Evolutionary conservation across 768 basidiomycete genomes (phyloP).

Genomic region (Mycena rosella): DNA sequence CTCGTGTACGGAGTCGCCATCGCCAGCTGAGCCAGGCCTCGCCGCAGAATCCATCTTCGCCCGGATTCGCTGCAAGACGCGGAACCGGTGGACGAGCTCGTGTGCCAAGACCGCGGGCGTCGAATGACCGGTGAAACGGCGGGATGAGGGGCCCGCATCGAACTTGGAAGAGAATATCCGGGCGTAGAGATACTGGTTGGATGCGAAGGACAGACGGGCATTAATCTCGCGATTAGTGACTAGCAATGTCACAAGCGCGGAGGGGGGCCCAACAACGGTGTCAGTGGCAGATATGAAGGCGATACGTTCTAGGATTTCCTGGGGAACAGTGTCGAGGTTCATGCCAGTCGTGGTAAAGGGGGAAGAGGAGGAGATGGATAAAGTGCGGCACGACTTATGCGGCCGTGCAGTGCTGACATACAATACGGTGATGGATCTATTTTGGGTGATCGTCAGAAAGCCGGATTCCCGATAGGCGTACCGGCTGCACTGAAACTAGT

Average conservation of each 20-base stretch:
- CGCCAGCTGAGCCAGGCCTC: conserved; percentile 39
- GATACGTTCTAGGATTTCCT: conserved; percentile 85
- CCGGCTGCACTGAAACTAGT: neutral
- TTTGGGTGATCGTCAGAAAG: conserved; percentile 3
- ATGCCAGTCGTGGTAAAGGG: conserved; percentile 23
- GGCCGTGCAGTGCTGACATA: conserved; percentile 27
- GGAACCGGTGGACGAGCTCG: conserved; percentile 76
- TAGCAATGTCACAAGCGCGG: conserved; percentile 68
- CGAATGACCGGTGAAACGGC: conserved; percentile 58
- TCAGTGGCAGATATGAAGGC: conserved; percentile 73
- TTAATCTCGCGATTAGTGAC: conserved; percentile 62
- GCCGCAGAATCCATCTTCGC: conserved; percentile 54
- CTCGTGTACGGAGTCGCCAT: conserved; percentile 53
- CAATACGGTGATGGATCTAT: conserved; percentile 3
- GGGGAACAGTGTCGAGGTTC: conserved; percentile 68
- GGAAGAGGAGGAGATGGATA: conserved; percentile 17
- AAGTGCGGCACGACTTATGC: conserved; percentile 14
- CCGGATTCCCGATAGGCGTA: neutral
- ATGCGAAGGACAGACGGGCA: conserved; percentile 60
- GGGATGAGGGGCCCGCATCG: conserved; percentile 64
- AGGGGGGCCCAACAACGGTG: conserved; percentile 70
- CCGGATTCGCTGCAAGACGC: conserved; percentile 68
- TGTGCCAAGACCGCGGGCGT: conserved; percentile 62
- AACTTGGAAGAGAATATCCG: conserved; percentile 78
- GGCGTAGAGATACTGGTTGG: conserved; percentile 80